A percentile compares a stretch with the other conserved stretches of the same genome.
These are phyloP conservation scores for Sphagnum tenellum DNA, from an alignment of 225 moss, liverwort and hornwort genomes.

Conservation along the genomic window DNA sequence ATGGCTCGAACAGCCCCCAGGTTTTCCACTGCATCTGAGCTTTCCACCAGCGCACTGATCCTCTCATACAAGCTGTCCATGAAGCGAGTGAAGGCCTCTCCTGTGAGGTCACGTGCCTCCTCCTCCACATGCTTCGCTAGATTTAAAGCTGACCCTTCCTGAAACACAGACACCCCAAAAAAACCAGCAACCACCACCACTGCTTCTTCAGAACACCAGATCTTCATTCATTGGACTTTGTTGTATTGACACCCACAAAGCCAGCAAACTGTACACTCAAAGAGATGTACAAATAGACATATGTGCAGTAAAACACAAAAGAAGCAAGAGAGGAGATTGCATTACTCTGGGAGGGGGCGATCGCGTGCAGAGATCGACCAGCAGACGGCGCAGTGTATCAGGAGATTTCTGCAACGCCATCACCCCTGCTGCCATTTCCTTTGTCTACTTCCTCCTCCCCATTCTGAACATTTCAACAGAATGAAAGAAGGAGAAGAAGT, in stretches of 20 bases:
- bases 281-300: not conserved
- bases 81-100: constrained; percentile 77
- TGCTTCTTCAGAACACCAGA: too few relatives aligned
- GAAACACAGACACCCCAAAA: constrained; percentile 3
- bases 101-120: constrained; percentile 81
- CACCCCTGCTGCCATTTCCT: constrained; percentile 13
- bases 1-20: constrained; percentile 79
- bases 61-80: constrained; percentile 86
- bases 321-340: not conserved
- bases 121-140: constrained; percentile 80
- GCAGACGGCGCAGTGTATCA: constrained; percentile 76
- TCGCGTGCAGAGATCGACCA: constrained; percentile 32
- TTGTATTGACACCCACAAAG: too few relatives aligned
- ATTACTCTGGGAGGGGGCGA: constrained; percentile 6
- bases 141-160: constrained; percentile 71
- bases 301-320: not conserved
- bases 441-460: too few relatives aligned
- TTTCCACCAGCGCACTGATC: constrained; percentile 58
- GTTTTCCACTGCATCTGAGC: constrained; percentile 70
- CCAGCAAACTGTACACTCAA: too few relatives aligned
- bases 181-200: too few relatives aligned
- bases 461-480: too few relatives aligned
- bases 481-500: too few relatives aligned
- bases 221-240: too few relatives aligned
- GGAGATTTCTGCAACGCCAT: constrained; percentile 31